A percentile compares a stretch with the other conserved stretches of the same genome.
Evolutionary conservation across 192 early-diverging fungal genomes (phyloP).

Genomic region (Entophlyctis luteolus): DNA sequence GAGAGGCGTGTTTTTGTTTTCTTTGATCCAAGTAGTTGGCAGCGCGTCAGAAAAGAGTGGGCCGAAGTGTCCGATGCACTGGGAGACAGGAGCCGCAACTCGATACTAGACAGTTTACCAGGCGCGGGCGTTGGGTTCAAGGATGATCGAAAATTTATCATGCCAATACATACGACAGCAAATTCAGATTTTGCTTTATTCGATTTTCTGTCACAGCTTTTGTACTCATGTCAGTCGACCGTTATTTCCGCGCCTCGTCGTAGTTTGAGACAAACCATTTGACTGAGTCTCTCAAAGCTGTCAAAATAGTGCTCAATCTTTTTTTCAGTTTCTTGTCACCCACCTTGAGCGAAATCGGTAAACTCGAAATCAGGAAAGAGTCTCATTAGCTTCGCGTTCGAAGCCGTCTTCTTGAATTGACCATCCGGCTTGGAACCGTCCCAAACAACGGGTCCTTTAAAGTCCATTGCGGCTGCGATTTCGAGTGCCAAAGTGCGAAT

Average conservation of each 20-base stretch:
- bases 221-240: too few relatives aligned
- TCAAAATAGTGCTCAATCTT: too few relatives aligned
- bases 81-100: conserved; percentile 73
- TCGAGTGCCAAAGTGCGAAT: conserved; percentile 73
- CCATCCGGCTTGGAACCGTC: conserved; percentile 72
- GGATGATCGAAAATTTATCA: too few relatives aligned
- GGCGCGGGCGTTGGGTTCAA: too few relatives aligned
- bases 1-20: conserved; percentile 88
- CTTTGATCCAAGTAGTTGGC: conserved; percentile 89
- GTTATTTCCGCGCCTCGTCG: conserved; percentile 11
- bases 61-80: conserved; percentile 81
- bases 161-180: too few relatives aligned
- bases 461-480: conserved; percentile 68
- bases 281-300: conserved; percentile 64
- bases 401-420: conserved; percentile 82
- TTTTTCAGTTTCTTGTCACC: too few relatives aligned
- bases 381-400: conserved; percentile 67
- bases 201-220: too few relatives aligned
- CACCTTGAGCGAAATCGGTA: conserved; percentile 71
- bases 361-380: conserved; percentile 74
- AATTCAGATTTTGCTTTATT: too few relatives aligned
- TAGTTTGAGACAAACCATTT: conserved; percentile 71
- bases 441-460: conserved; percentile 60
- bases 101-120: too few relatives aligned
- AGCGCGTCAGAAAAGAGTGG: conserved; percentile 85